Evolutionary conservation across 2,329 filamentous ascomycete genomes (phyloP).

Genomic region (Pseudocercospora fuligena): DNA sequence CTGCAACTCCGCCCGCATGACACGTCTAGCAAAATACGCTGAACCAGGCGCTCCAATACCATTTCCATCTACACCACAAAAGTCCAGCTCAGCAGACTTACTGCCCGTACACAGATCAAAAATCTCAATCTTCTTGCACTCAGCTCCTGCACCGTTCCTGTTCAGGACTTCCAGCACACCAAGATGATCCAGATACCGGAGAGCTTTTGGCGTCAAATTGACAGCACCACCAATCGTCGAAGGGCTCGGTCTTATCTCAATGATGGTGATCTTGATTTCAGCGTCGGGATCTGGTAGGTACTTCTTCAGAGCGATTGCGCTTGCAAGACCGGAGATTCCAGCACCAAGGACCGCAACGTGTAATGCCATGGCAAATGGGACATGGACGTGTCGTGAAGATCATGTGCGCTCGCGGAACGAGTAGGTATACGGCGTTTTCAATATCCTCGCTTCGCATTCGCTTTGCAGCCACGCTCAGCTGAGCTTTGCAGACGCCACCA

Average conservation of each 20-base stretch:
- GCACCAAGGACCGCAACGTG: conserved; percentile 36
- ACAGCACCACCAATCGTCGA: conserved; percentile 23
- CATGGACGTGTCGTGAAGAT: too few species aligned
- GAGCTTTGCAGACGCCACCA: too few species aligned
- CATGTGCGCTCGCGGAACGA: too few species aligned
- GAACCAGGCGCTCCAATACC: conserved; percentile 10
- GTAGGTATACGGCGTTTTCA: too few species aligned
- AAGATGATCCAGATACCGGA: conserved; percentile 23
- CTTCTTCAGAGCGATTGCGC: conserved; percentile 37
- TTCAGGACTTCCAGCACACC: conserved; percentile 9
- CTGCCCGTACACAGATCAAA: conserved; percentile 12
- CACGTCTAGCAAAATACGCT: conserved; percentile 15
- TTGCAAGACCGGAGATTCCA: conserved; percentile 34
- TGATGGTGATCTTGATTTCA: conserved; percentile 12
- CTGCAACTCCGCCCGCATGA: conserved; percentile 7
- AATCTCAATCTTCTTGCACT: conserved; percentile 17
- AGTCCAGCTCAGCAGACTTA: conserved; percentile 14
- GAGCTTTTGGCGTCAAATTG: conserved; percentile 21
- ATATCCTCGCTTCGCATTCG: too few species aligned
- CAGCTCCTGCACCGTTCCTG: neutral
- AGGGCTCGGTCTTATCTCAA: conserved; percentile 12
- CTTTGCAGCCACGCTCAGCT: too few species aligned
- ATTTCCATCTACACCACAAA: conserved; percentile 13
- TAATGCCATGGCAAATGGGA: neutral
- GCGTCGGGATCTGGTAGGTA: conserved; percentile 29